Base-by-base conservation (phyloP, 495 filamentous ascomycete genomes). In the Talaromyces thailandensis region DNA sequence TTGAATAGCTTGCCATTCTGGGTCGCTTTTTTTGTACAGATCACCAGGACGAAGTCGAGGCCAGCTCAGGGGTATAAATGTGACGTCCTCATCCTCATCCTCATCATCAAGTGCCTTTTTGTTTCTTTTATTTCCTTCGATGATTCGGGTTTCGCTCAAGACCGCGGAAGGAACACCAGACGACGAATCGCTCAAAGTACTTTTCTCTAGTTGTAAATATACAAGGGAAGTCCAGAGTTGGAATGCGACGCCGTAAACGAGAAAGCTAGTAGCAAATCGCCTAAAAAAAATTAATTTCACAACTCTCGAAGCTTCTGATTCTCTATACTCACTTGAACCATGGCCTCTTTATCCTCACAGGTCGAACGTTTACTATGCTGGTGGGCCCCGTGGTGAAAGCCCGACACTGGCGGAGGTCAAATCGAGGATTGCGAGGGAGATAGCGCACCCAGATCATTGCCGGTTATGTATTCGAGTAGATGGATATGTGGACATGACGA, bases 1-100 rank as follows among this genome's bases (percentile, higher is more conserved):
- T 21, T 83, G 66, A 64, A 89, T 92, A 51, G 79, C 75, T 65
- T 82, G 76, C 88, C 87, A 92, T 69, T 92, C 90, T 3, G 89
- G 87, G 68, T 89, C 86, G 3, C 74, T 79, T 25, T 78, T 75
- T 24, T 78, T 75, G 70, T 91, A 93, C 14, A 72, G 83, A 50
- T 70, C 73, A 29, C 70, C 73, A 68, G 74, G 76, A 68, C 65
- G 76, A 75, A 74, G 75, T 56, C 65, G 83, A 68, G 75, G 71
- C 69, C 77, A 80, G n/a, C 79, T 75, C 28, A 92, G 70, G 1
- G 88, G 87, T 48, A 93, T 82, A 66, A 93, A 92, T 2, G 85
- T 62, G 12, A 67, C 64, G 37, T 73, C 70, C 51, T 79, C 67
- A 65, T 67, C 67, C 55, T 65, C 72, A n/a, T 70, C 60, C 21